These are phyloP conservation scores for Nidula niveotomentosa DNA, from an alignment of 1,284 basidiomycete genomes.

Conservation along the genomic window DNA sequence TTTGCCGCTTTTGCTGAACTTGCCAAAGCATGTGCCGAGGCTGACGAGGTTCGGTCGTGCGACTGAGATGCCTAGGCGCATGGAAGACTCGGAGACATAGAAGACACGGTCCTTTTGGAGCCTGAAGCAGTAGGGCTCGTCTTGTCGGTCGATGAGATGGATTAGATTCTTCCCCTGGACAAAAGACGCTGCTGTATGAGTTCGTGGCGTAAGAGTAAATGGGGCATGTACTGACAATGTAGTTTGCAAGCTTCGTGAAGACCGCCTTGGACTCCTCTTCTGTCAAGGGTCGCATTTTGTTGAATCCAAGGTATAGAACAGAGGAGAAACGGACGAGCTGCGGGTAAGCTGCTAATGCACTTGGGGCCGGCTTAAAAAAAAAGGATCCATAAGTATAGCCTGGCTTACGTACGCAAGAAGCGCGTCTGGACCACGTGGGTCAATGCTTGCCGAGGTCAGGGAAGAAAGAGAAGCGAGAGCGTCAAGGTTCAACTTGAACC, in stretches of 20 bases:
- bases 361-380: not conserved
- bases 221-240: constrained; percentile 59
- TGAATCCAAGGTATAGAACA: not conserved
- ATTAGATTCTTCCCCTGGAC: constrained; percentile 86
- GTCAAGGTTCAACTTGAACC: not conserved
- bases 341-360: not conserved
- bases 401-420: not conserved
- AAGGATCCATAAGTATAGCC: not conserved
- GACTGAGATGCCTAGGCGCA: constrained; percentile 91
- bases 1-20: constrained; percentile 97
- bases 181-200: not conserved
- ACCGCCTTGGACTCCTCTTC: constrained; percentile 87
- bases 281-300: constrained; percentile 76
- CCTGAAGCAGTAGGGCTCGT: constrained; percentile 90
- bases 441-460: too few species aligned
- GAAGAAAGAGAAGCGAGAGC: not conserved
- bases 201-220: not conserved
- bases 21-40: constrained; percentile 96
- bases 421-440: not conserved
- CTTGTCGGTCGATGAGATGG: constrained; percentile 82
- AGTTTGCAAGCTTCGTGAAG: constrained; percentile 91
- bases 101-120: constrained; percentile 90
- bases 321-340: not conserved
- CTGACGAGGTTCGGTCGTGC: constrained; percentile 92
- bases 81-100: constrained; percentile 92